Evolutionary conservation across 2,329 filamentous ascomycete genomes (phyloP).

Genomic region (Cordyceps fumosorosea): DNA sequence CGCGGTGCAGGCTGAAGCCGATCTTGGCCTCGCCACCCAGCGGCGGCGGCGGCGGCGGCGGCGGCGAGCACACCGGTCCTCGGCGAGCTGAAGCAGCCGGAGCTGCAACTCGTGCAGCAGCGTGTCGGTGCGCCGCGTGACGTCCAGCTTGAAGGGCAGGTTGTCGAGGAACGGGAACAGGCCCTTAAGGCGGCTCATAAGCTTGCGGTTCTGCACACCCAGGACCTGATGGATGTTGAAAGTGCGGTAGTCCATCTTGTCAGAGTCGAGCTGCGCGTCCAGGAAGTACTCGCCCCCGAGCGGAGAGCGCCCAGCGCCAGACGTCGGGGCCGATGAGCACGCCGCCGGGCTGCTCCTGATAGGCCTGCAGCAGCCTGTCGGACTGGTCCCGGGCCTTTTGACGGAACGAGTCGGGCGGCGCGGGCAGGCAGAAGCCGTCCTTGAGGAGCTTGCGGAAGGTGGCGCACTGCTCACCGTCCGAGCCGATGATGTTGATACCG

Average conservation of each 20-base stretch:
- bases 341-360: neutral
- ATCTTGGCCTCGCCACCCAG: neutral
- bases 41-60: neutral
- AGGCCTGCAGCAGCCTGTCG: neutral
- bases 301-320: neutral
- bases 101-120: neutral
- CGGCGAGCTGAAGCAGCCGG: neutral
- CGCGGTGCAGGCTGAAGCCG: neutral
- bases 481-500: conserved; percentile 6
- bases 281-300: conserved; percentile 8
- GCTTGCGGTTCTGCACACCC: neutral
- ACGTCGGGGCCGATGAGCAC: neutral
- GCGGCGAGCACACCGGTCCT: neutral
- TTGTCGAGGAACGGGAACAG: conserved; percentile 1
- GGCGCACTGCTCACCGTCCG: neutral
- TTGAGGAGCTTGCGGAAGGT: conserved; percentile 2
- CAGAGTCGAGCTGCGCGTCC: neutral
- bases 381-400: neutral
- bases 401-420: neutral
- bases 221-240: conserved; percentile 8
- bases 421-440: neutral
- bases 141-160: neutral
- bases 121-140: neutral
- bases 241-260: neutral
- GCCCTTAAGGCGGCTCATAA: neutral